These are phyloP conservation scores for Mortierella sp. DNA, from an alignment of 371 early-diverging fungal species.

Conservation along the genomic window DNA sequence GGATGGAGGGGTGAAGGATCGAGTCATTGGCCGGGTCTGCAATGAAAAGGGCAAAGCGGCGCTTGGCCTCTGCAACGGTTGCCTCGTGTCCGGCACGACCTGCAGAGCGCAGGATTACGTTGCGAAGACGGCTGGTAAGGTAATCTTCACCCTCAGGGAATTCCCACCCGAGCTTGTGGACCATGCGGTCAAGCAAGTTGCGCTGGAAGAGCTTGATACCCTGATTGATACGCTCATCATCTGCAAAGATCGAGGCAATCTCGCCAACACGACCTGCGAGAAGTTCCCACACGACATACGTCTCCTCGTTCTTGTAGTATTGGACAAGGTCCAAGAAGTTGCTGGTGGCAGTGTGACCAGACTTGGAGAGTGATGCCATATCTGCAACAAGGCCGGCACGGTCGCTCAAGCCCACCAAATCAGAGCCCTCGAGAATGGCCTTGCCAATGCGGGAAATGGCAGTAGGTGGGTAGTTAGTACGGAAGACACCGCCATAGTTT, in stretches of 20 bases:
- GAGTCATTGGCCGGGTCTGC: slow-evolving; percentile 63
- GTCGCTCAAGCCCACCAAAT: slow-evolving; percentile 60
- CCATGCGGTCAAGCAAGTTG: slow-evolving; percentile 62
- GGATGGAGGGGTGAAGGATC: slow-evolving; percentile 85
- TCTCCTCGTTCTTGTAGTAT: slow-evolving; percentile 62
- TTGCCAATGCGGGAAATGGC: slow-evolving; percentile 58
- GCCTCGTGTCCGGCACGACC: slow-evolving; percentile 56
- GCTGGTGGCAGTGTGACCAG: slow-evolving; percentile 67
- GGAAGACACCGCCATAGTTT: slow-evolving; percentile 71
- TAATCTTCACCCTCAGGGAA: slow-evolving; percentile 58
- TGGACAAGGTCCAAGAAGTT: slow-evolving; percentile 66
- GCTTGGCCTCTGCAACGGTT: slow-evolving; percentile 65
- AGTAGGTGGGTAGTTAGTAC: slow-evolving; percentile 68
- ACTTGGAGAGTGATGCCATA: slow-evolving; percentile 66
- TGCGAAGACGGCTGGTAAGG: slow-evolving; percentile 57
- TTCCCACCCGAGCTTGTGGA: slow-evolving; percentile 68
- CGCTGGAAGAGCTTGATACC: slow-evolving; percentile 58
- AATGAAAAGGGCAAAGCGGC: slow-evolving; percentile 68
- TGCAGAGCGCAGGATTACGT: slow-evolving; percentile 58
- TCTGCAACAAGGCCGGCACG: slow-evolving; percentile 72
- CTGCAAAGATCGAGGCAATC: slow-evolving; percentile 56
- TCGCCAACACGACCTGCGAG: slow-evolving; percentile 57
- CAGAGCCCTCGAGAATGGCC: slow-evolving; percentile 55
- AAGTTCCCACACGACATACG: slow-evolving; percentile 66
- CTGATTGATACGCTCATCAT: slow-evolving; percentile 51